Conservation (phyloP, 352 stramenopile genomes). For the Pythium rhizo-oryzae region DNA sequence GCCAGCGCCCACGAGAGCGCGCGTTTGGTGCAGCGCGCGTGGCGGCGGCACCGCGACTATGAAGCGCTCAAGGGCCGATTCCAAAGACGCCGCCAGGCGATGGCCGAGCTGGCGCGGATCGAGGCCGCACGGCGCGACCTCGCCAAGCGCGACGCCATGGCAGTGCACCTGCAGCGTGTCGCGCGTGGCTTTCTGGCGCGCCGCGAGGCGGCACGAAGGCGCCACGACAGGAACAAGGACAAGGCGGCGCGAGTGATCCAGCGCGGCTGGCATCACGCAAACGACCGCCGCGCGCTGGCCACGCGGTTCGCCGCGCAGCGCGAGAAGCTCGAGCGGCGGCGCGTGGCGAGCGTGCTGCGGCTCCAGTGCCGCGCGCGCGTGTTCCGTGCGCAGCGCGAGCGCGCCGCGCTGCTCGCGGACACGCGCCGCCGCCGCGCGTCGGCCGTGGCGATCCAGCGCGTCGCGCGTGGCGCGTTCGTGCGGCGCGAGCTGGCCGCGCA, state of each 20-base stretch:
- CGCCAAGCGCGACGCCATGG: slow-evolving; percentile 22
- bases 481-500: slow-evolving; percentile 24
- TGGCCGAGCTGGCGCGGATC: slow-evolving; percentile 34
- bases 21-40: slow-evolving; percentile 11
- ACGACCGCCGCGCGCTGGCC: slow-evolving; percentile 45
- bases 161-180: slow-evolving; percentile 43
- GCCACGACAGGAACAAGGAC: slow-evolving; percentile 27
- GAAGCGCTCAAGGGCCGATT: slow-evolving; percentile 22
- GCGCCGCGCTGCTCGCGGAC: slow-evolving; percentile 20
- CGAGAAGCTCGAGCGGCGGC: slow-evolving; percentile 35
- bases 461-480: slow-evolving; percentile 30
- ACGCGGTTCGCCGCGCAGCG: slow-evolving; percentile 55
- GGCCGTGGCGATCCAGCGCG: slow-evolving; percentile 44
- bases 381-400: slow-evolving; percentile 22
- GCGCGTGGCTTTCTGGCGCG: slow-evolving; percentile 41
- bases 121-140: slow-evolving; percentile 15
- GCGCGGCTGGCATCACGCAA: slow-evolving; percentile 50
- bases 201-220: slow-evolving; percentile 24
- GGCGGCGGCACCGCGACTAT: slow-evolving; percentile 14
- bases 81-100: slow-evolving; percentile 23
- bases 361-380: slow-evolving; percentile 49
- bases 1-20: neutral
- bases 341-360: slow-evolving; percentile 32
- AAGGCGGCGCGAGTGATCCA: slow-evolving; percentile 47
- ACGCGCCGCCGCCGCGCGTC: slow-evolving; percentile 29